These are phyloP conservation scores for Sporothrix dimorphospora DNA, from an alignment of 2,329 filamentous ascomycete genomes.

Conservation along the genomic window DNA sequence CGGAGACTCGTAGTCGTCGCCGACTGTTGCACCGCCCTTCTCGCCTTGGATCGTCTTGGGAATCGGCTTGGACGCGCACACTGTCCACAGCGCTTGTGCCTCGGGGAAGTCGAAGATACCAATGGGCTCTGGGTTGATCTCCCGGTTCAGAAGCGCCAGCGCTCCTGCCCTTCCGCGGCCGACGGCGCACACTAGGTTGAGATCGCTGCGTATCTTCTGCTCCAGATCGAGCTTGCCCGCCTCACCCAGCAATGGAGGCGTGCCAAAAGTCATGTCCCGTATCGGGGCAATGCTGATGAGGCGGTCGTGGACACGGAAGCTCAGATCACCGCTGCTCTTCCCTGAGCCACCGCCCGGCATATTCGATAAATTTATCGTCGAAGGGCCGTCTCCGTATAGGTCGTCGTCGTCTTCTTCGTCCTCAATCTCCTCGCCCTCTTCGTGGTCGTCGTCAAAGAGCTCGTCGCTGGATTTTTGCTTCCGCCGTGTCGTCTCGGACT, in stretches of 20 bases:
- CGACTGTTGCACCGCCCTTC: constrained; percentile 53
- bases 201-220: constrained; percentile 56
- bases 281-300: constrained; percentile 80
- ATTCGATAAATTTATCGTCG: constrained; percentile 41
- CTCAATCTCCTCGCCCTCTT: constrained; percentile 48
- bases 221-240: constrained; percentile 47
- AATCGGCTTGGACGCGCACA: constrained; percentile 69
- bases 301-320: constrained; percentile 76
- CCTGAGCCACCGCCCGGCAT: constrained; percentile 48
- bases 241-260: constrained; percentile 49
- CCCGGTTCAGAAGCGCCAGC: constrained; percentile 75
- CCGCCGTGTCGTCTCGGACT: constrained; percentile 62
- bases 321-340: constrained; percentile 60
- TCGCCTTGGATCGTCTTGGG: constrained; percentile 61
- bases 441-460: constrained; percentile 46
- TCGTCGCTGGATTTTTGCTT: constrained; percentile 60
- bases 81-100: constrained; percentile 79
- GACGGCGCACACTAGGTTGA: constrained; percentile 63
- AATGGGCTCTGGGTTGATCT: constrained; percentile 73
- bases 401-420: constrained; percentile 63
- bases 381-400: constrained; percentile 61
- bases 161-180: constrained; percentile 69
- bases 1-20: constrained; percentile 60
- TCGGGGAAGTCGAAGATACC: constrained; percentile 73
- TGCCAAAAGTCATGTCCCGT: constrained; percentile 72